Conservation (phyloP, 2,329 filamentous ascomycete genomes). For the Parastagonospora nodorum region DNA sequence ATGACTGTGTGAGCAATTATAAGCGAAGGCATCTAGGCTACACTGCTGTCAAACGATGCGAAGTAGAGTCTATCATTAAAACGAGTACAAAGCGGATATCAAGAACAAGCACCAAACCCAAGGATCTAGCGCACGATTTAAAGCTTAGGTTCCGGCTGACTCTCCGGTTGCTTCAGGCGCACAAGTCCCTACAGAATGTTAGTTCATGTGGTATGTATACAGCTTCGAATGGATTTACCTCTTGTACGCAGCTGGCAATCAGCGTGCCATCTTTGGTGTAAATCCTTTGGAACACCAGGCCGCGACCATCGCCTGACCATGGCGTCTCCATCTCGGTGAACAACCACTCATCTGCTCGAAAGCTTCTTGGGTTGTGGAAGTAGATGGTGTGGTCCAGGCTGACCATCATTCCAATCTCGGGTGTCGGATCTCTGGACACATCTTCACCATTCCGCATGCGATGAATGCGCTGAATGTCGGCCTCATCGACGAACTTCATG, state of each 20-base stretch:
- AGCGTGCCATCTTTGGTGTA: conserved; percentile 72
- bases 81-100: no score
- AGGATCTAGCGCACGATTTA: background rate
- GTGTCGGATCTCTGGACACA: conserved; percentile 54
- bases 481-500: conserved; percentile 52
- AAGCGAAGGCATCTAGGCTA: no score
- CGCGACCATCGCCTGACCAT: conserved; percentile 78
- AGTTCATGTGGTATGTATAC: background rate
- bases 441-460: conserved; percentile 48
- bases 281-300: conserved; percentile 76
- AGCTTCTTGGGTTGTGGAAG: conserved; percentile 57
- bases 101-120: no score
- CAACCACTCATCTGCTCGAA: conserved; percentile 71
- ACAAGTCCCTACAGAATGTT: conserved; percentile 11
- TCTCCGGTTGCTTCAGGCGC: conserved; percentile 12
- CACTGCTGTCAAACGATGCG: no score
- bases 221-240: conserved; percentile 54
- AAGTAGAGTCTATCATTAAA: no score
- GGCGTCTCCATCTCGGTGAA: conserved; percentile 79
- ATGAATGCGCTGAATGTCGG: conserved; percentile 55
- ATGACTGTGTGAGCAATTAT: no score
- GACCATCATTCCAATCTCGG: conserved; percentile 81
- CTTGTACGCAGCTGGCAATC: conserved; percentile 79
- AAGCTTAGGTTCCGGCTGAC: background rate
- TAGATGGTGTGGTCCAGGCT: conserved; percentile 73